Percentiles rank a stretch among this genome's conserved stretches.
Evolutionary conservation across 1,139 yeast species (phyloP).

Genomic region (Suhomyces bribrorum): DNA sequence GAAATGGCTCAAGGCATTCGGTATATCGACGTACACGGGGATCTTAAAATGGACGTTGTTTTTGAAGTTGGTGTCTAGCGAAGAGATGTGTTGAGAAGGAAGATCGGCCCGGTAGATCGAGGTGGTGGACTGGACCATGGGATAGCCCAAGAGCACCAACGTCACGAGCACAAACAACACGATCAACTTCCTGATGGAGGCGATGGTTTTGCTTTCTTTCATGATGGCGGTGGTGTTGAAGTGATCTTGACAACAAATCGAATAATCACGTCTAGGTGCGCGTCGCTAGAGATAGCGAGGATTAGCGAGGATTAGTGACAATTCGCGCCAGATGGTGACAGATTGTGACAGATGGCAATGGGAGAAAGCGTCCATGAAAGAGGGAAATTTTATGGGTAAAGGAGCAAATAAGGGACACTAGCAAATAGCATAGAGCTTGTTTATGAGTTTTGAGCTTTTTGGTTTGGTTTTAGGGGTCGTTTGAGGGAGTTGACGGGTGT

Average conservation of each 20-base stretch:
- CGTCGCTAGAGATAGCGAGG: not conserved
- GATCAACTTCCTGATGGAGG: conserved; percentile 17
- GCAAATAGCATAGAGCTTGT: too few species aligned
- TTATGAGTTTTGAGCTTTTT: too few species aligned
- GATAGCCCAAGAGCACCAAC: conserved; percentile 57
- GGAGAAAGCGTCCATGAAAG: too few species aligned
- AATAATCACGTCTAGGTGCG: not conserved
- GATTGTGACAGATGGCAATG: too few species aligned
- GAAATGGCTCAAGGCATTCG: conserved; percentile 28
- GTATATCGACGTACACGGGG: conserved; percentile 58
- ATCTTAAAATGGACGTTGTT: conserved; percentile 44
- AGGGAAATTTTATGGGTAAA: too few species aligned
- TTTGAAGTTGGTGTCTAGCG: conserved; percentile 36
- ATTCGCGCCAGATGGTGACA: not conserved
- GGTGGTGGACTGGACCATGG: conserved; percentile 73
- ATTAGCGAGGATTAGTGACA: not conserved
- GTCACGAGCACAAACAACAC: conserved; percentile 38
- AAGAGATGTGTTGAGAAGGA: conserved; percentile 56
- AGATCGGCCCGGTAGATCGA: conserved; percentile 73
- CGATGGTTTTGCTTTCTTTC: conserved; percentile 6
- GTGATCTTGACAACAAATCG: conserved; percentile 5
- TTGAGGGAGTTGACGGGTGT: too few species aligned
- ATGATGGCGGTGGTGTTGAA: not conserved
- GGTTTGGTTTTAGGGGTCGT: too few species aligned
- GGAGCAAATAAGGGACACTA: too few species aligned